Conservation (phyloP, 441 rosid species). For the Corymbia calophylla region DNA sequence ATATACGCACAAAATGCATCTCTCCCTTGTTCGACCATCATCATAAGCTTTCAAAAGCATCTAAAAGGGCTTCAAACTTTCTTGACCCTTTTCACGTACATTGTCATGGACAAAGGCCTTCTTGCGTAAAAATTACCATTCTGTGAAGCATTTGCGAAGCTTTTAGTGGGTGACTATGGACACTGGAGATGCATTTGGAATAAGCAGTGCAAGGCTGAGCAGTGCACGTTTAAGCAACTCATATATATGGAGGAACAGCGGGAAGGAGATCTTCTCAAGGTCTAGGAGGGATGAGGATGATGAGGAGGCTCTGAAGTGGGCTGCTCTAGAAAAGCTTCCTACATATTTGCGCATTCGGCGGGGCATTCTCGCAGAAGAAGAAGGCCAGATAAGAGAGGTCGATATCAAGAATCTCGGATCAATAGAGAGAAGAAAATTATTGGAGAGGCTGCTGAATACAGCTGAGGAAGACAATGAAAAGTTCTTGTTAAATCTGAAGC, state of each 20-base stretch:
- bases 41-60: neutral
- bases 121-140: neutral
- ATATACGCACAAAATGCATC: neutral
- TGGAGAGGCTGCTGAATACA: constrained; percentile 46
- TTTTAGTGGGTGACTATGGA: constrained; percentile 6
- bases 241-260: constrained; percentile 25
- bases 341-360: constrained; percentile 35
- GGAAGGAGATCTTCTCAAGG: constrained; percentile 34
- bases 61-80: neutral
- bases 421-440: constrained; percentile 35
- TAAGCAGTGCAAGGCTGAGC: neutral
- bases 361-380: constrained; percentile 33
- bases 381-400: constrained; percentile 29
- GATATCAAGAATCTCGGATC: constrained; percentile 32
- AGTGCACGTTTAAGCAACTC: constrained; percentile 45
- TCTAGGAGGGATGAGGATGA: constrained; percentile 34
- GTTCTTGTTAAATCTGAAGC: constrained; percentile 50
- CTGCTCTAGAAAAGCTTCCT: constrained; percentile 57
- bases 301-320: constrained; percentile 64
- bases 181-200: constrained; percentile 2
- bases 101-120: neutral
- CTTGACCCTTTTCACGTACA: neutral
- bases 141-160: neutral
- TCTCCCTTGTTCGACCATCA: neutral
- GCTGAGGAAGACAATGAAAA: constrained; percentile 56